Percentiles rank a stretch among this genome's conserved stretches.
phyloP scores from a whole-genome alignment of 169 alveolate species.

The Plasmodium ovale region DNA sequence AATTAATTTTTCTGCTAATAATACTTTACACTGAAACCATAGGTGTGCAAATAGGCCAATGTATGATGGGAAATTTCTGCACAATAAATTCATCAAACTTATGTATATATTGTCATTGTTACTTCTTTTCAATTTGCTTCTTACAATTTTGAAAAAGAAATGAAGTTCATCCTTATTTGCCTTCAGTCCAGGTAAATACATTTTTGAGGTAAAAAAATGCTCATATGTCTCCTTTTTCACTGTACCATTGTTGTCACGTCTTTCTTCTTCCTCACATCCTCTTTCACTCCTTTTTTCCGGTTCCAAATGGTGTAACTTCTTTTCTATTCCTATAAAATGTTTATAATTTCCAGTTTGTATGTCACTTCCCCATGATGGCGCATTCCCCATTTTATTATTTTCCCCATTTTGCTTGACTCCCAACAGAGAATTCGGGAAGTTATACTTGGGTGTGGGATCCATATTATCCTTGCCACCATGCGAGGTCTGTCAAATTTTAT shows the following conservation, averaged over 20 bases:
- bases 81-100: constrained; percentile 20
- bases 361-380: no score
- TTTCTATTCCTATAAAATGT: no score
- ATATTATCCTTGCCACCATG: no score
- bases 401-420: no score
- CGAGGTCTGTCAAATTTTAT: no score
- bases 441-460: no score
- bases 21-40: constrained; percentile 58
- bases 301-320: not conserved
- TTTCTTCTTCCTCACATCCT: not conserved
- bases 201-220: constrained; percentile 23
- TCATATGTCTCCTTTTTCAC: constrained; percentile 12
- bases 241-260: not conserved
- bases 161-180: constrained; percentile 35
- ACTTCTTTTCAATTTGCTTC: constrained; percentile 8
- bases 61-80: constrained; percentile 45
- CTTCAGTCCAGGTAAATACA: constrained; percentile 21
- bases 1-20: constrained; percentile 61
- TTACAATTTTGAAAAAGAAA: constrained; percentile 29
- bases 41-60: constrained; percentile 58
- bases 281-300: no score
- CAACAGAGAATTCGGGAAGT: no score
- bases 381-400: no score
- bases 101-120: constrained; percentile 26
- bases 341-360: no score